Evolutionary conservation across 176 grass and related monocot genomes (phyloP).

Genomic region (Musa troglodytarum): DNA sequence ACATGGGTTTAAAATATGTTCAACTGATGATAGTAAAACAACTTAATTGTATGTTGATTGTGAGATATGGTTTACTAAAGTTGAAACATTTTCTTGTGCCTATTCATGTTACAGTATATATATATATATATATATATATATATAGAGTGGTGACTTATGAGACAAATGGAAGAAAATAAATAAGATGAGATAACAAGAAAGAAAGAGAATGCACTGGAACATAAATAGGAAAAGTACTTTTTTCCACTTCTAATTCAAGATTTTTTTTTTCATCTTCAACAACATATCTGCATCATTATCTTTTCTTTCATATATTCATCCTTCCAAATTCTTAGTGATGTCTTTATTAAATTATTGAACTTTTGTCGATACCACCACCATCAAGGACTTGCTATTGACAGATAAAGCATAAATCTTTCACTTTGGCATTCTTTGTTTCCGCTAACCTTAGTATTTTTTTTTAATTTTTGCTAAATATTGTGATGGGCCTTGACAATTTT

Average conservation of each 20-base stretch:
- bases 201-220: background rate
- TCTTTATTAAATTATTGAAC: background rate
- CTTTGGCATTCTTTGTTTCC: background rate
- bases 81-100: too few relatives aligned
- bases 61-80: too few relatives aligned
- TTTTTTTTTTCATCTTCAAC: background rate
- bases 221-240: background rate
- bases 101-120: too few relatives aligned
- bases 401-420: too few relatives aligned
- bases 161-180: background rate
- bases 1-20: too few relatives aligned
- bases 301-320: background rate
- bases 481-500: background rate
- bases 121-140: background rate
- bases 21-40: too few relatives aligned
- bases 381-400: background rate
- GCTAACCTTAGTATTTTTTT: background rate
- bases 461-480: background rate
- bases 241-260: background rate
- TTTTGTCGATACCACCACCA: background rate
- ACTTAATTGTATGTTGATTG: too few relatives aligned
- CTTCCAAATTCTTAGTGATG: background rate
- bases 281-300: background rate
- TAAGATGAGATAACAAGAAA: background rate
- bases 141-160: background rate